These are phyloP conservation scores for Arabis alpina DNA, from an alignment of 345 rosid genomes.

Conservation along the genomic window DNA sequence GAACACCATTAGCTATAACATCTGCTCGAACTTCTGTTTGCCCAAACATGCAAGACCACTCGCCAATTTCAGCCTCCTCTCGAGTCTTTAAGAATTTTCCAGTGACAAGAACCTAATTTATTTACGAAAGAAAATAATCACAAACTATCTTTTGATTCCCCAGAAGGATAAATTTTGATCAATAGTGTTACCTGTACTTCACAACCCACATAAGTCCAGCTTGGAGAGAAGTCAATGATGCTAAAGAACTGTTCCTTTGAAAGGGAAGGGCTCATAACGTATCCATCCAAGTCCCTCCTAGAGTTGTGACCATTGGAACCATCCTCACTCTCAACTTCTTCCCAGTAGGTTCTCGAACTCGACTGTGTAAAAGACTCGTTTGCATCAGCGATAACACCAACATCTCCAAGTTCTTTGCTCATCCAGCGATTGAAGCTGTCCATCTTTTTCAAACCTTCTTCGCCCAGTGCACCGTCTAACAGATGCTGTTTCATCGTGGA, in stretches of 20 bases:
- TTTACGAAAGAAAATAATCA: slow-evolving; percentile 32
- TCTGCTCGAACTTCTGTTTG: slow-evolving; percentile 96
- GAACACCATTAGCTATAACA: slow-evolving; percentile 77
- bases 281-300: slow-evolving; percentile 59
- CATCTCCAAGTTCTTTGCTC: slow-evolving; percentile 93
- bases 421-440: slow-evolving; percentile 96
- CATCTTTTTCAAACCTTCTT: slow-evolving; percentile 76
- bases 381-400: slow-evolving; percentile 77
- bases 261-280: slow-evolving; percentile 69
- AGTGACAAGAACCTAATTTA: slow-evolving; percentile 63
- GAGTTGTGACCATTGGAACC: slow-evolving; percentile 55
- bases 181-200: slow-evolving; percentile 67
- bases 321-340: slow-evolving; percentile 60
- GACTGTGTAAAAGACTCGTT: slow-evolving; percentile 61
- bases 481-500: slow-evolving; percentile 54
- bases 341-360: slow-evolving; percentile 68
- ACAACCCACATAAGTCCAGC: slow-evolving; percentile 69
- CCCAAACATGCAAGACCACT: slow-evolving; percentile 98
- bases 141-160: slow-evolving; percentile 12
- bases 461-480: slow-evolving; percentile 53
- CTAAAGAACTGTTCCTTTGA: slow-evolving; percentile 85
- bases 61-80: slow-evolving; percentile 56
- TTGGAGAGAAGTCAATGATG: slow-evolving; percentile 85
- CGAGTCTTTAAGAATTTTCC: slow-evolving; percentile 71
- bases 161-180: not conserved